A percentile compares a stretch with the other conserved stretches of the same genome.
Conservation (phyloP, 2,329 filamentous ascomycete genomes). For the Phyllachora maydis region DNA sequence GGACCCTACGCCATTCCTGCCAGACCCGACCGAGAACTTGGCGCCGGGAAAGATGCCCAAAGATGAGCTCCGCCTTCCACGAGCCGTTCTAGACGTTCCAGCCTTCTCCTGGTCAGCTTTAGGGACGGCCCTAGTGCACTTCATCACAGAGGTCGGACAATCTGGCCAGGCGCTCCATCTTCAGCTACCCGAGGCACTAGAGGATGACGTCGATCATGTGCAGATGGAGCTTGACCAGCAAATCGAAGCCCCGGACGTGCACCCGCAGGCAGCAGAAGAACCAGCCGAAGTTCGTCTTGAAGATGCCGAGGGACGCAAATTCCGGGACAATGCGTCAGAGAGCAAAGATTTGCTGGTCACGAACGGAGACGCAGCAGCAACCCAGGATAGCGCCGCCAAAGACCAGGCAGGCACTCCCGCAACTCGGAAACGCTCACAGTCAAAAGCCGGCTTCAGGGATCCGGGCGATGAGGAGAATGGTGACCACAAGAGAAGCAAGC, state of each 20-base stretch:
- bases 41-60: constrained; percentile 10
- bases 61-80: constrained; percentile 4
- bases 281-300: constrained; percentile 1
- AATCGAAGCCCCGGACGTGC: constrained; percentile 5
- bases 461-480: constrained; percentile 32
- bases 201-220: constrained; percentile 15
- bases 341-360: no score
- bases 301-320: constrained; percentile 1
- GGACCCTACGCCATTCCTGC: constrained; percentile 42
- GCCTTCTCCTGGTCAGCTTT: constrained; percentile 20
- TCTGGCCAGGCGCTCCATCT: constrained; percentile 14
- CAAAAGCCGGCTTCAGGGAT: constrained; percentile 35
- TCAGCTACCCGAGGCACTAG: constrained; percentile 14
- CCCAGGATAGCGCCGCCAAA: constrained; percentile 1
- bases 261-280: constrained; percentile 1
- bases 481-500: constrained; percentile 42
- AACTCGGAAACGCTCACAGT: constrained; percentile 41
- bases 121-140: constrained; percentile 17
- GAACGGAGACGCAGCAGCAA: no score
- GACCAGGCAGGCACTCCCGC: constrained; percentile 10
- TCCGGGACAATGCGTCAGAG: constrained; percentile 2
- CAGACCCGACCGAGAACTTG: constrained; percentile 23
- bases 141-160: constrained; percentile 12
- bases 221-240: constrained; percentile 17
- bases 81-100: constrained; percentile 10